Conservation (phyloP, 129 eudicot genomes). For the Pulicaria dysenterica region DNA sequence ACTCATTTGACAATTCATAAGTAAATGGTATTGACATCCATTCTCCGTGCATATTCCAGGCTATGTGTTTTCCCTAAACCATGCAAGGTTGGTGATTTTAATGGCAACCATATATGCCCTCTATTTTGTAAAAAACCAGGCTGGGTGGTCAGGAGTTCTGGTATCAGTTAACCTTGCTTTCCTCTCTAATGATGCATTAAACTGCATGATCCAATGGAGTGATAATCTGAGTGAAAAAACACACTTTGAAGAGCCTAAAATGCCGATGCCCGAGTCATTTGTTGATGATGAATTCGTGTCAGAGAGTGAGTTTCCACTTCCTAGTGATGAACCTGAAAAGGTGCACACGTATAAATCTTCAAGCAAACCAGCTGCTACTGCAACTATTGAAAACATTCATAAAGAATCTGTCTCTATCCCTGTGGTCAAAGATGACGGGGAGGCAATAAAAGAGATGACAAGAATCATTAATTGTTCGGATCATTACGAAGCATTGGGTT, state of each 20-base stretch:
- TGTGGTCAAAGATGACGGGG: slow-evolving; percentile 63
- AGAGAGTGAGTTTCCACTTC: slow-evolving; percentile 56
- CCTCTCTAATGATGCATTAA: slow-evolving; percentile 72
- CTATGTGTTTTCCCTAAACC: slow-evolving; percentile 83
- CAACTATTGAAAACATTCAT: slow-evolving; percentile 35
- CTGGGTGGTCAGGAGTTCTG: slow-evolving; percentile 85
- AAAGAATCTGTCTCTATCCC: slow-evolving; percentile 42
- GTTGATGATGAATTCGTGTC: slow-evolving; percentile 44
- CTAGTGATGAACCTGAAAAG: slow-evolving; percentile 61
- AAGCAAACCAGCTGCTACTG: slow-evolving; percentile 43
- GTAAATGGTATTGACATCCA: neutral
- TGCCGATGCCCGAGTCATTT: slow-evolving; percentile 52
- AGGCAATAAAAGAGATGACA: slow-evolving; percentile 69
- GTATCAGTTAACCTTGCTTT: slow-evolving; percentile 79
- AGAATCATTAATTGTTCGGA: slow-evolving; percentile 62
- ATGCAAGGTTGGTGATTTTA: slow-evolving; percentile 77
- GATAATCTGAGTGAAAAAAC: slow-evolving; percentile 72
- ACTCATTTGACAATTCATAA: neutral
- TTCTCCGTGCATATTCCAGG: slow-evolving; percentile 48
- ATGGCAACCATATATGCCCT: slow-evolving; percentile 75
- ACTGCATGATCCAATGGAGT: slow-evolving; percentile 74
- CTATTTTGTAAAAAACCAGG: slow-evolving; percentile 70
- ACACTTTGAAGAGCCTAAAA: slow-evolving; percentile 74
- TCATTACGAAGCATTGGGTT: slow-evolving; percentile 86
- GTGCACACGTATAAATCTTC: slow-evolving; percentile 55